Percentiles rank a stretch among this genome's conserved stretches.
Evolutionary conservation across 2,329 filamentous ascomycete species (phyloP).

Genomic region (Dactylellina leptospora): DNA sequence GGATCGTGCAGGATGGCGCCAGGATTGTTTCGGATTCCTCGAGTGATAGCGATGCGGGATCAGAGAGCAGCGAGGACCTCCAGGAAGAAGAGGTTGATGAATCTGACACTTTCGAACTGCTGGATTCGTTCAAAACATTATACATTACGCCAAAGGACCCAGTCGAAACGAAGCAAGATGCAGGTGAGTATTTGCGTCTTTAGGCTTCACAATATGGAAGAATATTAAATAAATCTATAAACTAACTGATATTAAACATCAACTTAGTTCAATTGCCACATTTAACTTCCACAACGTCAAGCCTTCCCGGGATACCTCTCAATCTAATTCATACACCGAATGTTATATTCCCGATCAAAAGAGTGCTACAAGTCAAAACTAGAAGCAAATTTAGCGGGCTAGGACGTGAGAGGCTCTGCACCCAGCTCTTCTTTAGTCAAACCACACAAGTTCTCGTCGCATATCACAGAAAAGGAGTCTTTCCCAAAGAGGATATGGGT

Average conservation of each 20-base stretch:
- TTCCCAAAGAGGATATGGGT: not conserved
- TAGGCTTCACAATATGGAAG: not conserved
- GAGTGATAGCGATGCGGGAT: not conserved
- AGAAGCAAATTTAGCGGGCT: conserved; percentile 5
- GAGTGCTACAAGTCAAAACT: conserved; percentile 32
- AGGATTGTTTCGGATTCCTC: not conserved
- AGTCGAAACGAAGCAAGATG: not conserved
- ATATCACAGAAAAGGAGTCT: conserved; percentile 19
- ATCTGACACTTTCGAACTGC: conserved; percentile 34
- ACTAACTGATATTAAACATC: not conserved
- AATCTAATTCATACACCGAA: conserved; percentile 20
- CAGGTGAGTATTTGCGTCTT: too few species aligned
- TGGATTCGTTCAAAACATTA: conserved; percentile 30
- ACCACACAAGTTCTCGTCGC: conserved; percentile 16
- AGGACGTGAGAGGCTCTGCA: conserved; percentile 12
- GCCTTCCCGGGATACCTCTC: conserved; percentile 1
- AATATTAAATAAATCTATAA: not conserved
- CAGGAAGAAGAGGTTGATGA: not conserved
- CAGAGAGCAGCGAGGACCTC: not conserved
- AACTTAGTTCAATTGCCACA: too few species aligned
- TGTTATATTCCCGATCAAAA: not conserved
- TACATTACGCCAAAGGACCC: not conserved
- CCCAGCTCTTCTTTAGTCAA: conserved; percentile 42
- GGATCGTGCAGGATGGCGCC: conserved; percentile 17
- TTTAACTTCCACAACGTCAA: not conserved